Percentiles rank a stretch among this genome's conserved stretches.
phyloP scores from a whole-genome alignment of 1,139 yeast genomes.

The Debaryomyces sp. region DNA sequence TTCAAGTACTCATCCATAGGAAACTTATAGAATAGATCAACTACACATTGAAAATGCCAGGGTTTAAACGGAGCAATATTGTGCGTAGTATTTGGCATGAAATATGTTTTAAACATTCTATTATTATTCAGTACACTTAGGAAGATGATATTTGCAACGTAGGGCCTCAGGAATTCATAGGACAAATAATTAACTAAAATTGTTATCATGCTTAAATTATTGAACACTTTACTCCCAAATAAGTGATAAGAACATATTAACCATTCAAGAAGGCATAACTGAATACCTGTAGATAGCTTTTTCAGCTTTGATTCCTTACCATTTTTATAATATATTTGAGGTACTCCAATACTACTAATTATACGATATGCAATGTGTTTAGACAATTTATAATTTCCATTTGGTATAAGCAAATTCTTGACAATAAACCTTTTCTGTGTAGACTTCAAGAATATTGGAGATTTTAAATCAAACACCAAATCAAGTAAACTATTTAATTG shows the following conservation, averaged over 20 bases:
- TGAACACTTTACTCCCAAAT: conserved; percentile 24
- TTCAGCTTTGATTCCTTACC: conserved; percentile 27
- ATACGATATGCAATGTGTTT: conserved; percentile 21
- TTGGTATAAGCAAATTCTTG: conserved; percentile 17
- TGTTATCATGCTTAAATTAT: conserved; percentile 24
- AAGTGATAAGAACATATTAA: conserved; percentile 28
- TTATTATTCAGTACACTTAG: conserved; percentile 21
- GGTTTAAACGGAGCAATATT: conserved; percentile 20
- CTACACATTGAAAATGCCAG: conserved; percentile 41
- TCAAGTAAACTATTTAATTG: conserved; percentile 7
- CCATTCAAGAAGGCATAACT: conserved; percentile 34
- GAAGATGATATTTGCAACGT: conserved; percentile 32
- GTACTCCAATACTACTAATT: conserved; percentile 31
- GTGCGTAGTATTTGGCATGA: conserved; percentile 10
- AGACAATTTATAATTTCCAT: conserved; percentile 13
- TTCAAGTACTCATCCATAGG: conserved; percentile 38
- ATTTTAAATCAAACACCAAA: conserved; percentile 6
- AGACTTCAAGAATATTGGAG: conserved; percentile 1
- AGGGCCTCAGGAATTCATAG: conserved; percentile 37
- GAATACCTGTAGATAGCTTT: conserved; percentile 25
- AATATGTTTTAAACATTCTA: conserved; percentile 14
- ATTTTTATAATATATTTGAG: conserved; percentile 27
- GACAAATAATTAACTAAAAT: conserved; percentile 33
- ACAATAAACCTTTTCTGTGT: conserved; percentile 17
- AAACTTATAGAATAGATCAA: conserved; percentile 33